Conservation (phyloP, 768 basidiomycete genomes). For the Hemileccinum rubropunctum region DNA sequence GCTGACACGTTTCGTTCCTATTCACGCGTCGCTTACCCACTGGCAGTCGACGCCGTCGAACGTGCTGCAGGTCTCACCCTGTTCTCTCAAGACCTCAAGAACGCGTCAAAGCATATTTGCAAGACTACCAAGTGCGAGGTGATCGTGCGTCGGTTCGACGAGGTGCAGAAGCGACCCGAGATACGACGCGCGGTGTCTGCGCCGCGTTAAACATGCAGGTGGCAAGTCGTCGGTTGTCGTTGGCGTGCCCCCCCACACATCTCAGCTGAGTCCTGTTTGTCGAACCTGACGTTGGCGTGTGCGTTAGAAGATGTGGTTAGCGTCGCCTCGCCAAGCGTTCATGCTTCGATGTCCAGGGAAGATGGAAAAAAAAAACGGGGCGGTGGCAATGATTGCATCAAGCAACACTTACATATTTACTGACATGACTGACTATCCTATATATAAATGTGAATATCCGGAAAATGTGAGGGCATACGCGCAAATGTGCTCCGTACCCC, state of each 20-base stretch:
- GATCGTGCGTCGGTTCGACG: conserved; percentile 86
- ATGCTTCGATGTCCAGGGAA: not conserved
- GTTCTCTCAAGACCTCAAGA: conserved; percentile 81
- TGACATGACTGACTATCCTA: conserved; percentile 21
- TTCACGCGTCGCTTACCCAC: not conserved
- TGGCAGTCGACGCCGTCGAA: conserved; percentile 87
- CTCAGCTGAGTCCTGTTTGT: not conserved
- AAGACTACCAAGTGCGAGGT: conserved; percentile 85
- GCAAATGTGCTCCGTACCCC: too few species aligned
- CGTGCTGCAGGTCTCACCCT: conserved; percentile 82
- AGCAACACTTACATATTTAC: conserved; percentile 26
- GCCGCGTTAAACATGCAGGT: conserved; percentile 17
- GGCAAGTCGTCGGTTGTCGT: too few species aligned
- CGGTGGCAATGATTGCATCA: conserved; percentile 19
- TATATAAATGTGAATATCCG: conserved; percentile 3
- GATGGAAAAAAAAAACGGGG: not conserved
- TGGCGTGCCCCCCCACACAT: not conserved
- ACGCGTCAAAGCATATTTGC: conserved; percentile 81
- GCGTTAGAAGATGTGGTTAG: not conserved
- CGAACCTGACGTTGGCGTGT: too few species aligned
- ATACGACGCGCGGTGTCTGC: conserved; percentile 53
- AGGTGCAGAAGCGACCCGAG: conserved; percentile 68
- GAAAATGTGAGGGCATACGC: not conserved
- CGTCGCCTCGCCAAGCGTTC: not conserved
- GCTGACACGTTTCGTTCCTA: too few species aligned